Evolutionary conservation across 441 rosid genomes (phyloP), one percentile per base, ranked within the genome.

Genomic region (Geranium incanum): DNA sequence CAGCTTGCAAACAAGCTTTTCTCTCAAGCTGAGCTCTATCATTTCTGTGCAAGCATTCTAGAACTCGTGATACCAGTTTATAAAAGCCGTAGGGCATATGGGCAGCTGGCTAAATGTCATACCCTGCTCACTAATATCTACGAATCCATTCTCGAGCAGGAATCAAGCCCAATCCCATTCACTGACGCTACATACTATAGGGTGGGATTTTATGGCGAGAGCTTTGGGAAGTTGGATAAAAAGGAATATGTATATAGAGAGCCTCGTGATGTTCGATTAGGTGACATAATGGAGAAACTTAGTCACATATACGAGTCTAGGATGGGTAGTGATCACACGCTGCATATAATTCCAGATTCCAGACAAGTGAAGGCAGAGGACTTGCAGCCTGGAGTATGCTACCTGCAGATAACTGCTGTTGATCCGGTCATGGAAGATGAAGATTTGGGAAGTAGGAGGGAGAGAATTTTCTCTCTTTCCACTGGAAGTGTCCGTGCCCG

Each of bases 401-500:
- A 91, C 83, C 83, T 95, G 75, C 99, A 95, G 82, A 95, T 95
- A 48, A 95, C 99, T 7, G 99, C 99, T 36, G 97, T 92, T 68
- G 98, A 95, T 83, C 87, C 98, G 13, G 99, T 95, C 74, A 90
- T 95, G 97, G 99, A 95, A 80, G 97, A 95, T 81, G 99, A 92
- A 86, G 99, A 95, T 81, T 87, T 92, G 74, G 99, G 99, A 68
- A 95, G 99, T 82, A 83, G 99, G 78, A 83, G 96, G 78, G 99
- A 95, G 80, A 88, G 99, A 70, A 95, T 92, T 71, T 90, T 92
- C 66, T 92, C 98, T 69, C 97, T 95, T 69, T 92, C 97, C 16
- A 90, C 99, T 52, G 97, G 99, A 68, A 89, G 96, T 69, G 91
- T 92, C 11, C 86, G 97, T 60, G 98, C 99, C 41, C 84, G 98